Percentiles rank a stretch among this genome's conserved stretches.
These are phyloP conservation scores for Colletotrichum eleusines DNA, from an alignment of 2,329 filamentous ascomycete genomes.

Conservation along the genomic window DNA sequence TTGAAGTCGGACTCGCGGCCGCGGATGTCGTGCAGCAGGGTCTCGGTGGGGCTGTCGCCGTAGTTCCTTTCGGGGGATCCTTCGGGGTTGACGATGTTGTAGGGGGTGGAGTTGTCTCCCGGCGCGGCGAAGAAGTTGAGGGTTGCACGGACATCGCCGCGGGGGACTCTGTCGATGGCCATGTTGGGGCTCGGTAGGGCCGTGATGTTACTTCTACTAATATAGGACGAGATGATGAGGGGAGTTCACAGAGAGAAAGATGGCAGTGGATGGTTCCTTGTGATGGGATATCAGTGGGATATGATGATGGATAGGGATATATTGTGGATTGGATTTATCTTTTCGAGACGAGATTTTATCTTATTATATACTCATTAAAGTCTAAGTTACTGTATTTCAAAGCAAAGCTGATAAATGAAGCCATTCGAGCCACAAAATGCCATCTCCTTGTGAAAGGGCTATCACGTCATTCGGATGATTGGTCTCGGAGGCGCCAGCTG, in stretches of 20 bases:
- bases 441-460: constrained; percentile 23
- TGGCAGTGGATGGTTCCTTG: not conserved
- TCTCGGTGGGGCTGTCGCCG: constrained; percentile 59
- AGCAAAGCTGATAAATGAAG: constrained; percentile 33
- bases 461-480: constrained; percentile 39
- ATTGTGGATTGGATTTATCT: too few relatives aligned
- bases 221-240: not conserved
- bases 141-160: constrained; percentile 71
- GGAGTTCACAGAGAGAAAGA: not conserved
- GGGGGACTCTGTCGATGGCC: constrained; percentile 59
- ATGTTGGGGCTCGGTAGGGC: constrained; percentile 45
- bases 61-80: constrained; percentile 77
- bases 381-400: constrained; percentile 33
- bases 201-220: not conserved
- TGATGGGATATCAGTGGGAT: not conserved
- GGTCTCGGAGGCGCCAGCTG: constrained; percentile 13
- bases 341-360: not conserved
- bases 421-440: constrained; percentile 18
- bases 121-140: constrained; percentile 76
- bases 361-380: not conserved
- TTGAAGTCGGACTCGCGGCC: constrained; percentile 74
- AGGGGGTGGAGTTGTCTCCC: constrained; percentile 68
- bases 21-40: constrained; percentile 79
- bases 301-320: not conserved
- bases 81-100: constrained; percentile 76